Base-by-base conservation (phyloP, 2,329 filamentous ascomycete genomes). In the Colletotrichum sp. region DNA sequence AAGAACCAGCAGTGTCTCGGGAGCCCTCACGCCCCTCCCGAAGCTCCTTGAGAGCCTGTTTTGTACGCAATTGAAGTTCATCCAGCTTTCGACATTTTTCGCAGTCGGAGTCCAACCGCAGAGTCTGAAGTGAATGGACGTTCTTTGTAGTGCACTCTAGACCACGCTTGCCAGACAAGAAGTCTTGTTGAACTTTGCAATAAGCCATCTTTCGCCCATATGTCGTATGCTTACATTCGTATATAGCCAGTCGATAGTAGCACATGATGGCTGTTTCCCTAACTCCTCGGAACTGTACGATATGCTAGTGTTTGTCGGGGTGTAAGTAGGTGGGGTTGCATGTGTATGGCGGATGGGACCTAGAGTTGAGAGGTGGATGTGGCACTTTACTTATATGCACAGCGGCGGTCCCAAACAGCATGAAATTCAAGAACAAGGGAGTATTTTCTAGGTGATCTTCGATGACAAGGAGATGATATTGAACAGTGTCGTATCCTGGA, bases 181-280 rank as follows among this genome's bases (percentile, higher is more conserved):
- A 73, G 15, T 76, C 65, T 16, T 36, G 9, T 30, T 77, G 73
- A 12, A 48, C 26, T 18, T 55, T 18, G 52, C 76, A 77, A 18
- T 65, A 18, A 15, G 65, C 36, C 18, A 76, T 55, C 32, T 74
- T 77, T 24, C 72, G 48, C 32, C 74, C 73, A 34, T 67, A 55
- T 26, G 67, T 64, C 43, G 43, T 71, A 55, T 80, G 79, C 34
- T 74, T 77, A 65, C 79, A 80, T 63, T 28, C n/a, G 67, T 80
- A 79, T 6, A 77, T 28, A 16, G 74, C 75, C 12, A 72, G 57
- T 36, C 77, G 72, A 66, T 80, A 77, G 74, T 77, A 78, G 61
- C 79, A 80, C 79, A 80, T 80, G 64, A 8, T 75, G 67, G 26
- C 26, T 58, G 43, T 48, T 12, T 48, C 38, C 32, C 9, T 21